A percentile compares a stretch with the other conserved stretches of the same genome.
phyloP scores from a whole-genome alignment of 371 early-diverging fungal genomes.

The Umbelopsis sp. region DNA sequence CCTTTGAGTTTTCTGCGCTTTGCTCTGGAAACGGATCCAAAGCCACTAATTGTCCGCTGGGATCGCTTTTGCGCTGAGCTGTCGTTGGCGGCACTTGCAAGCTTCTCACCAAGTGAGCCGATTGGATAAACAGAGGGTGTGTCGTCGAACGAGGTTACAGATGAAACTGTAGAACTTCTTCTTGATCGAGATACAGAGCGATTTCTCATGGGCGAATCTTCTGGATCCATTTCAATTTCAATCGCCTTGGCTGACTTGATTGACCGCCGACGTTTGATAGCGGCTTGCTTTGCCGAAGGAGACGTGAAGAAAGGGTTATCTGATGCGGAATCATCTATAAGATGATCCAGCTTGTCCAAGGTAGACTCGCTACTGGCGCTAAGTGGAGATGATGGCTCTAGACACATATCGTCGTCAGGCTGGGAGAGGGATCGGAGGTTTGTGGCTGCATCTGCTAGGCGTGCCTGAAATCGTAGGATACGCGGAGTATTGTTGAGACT shows the following conservation, averaged over 20 bases:
- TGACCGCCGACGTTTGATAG: background rate
- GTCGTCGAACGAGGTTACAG: background rate
- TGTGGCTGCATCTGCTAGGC: slow-evolving; percentile 8
- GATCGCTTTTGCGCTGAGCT: background rate
- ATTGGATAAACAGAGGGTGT: background rate
- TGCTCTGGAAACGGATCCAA: slow-evolving; percentile 12
- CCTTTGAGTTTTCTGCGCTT: slow-evolving; percentile 3
- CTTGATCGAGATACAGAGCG: background rate
- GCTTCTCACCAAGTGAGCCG: background rate
- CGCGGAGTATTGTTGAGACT: slow-evolving; percentile 4
- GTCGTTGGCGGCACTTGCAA: background rate
- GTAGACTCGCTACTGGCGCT: slow-evolving; percentile 10
- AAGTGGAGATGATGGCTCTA: background rate
- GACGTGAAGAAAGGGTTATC: slow-evolving; percentile 1
- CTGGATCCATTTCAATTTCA: slow-evolving; percentile 2
- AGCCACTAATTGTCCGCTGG: background rate
- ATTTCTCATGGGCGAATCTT: background rate
- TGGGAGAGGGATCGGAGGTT: slow-evolving; percentile 7
- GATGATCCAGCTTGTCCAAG: slow-evolving; percentile 6
- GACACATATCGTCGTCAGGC: background rate
- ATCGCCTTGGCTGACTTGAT: slow-evolving; percentile 6
- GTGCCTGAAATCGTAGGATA: slow-evolving; percentile 15
- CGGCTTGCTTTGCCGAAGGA: background rate
- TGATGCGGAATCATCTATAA: background rate
- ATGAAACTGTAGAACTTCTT: slow-evolving; percentile 13